Evolutionary conservation across 2,329 filamentous ascomycete species (phyloP).

Genomic region (Aureobasidium melanogenum): DNA sequence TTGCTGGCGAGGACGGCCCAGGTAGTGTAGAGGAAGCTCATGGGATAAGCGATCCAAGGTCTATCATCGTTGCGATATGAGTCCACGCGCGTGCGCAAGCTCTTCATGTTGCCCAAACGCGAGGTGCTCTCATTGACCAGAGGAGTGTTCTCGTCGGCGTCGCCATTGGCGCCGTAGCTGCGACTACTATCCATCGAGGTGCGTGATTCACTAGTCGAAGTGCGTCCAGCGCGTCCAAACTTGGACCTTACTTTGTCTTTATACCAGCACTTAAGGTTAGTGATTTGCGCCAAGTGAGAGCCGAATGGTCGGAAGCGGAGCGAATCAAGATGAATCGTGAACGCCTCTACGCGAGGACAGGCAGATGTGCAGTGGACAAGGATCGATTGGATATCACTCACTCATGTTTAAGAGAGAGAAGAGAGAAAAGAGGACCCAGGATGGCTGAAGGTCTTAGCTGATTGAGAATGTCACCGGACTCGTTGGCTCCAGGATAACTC

Average conservation of each 20-base stretch:
- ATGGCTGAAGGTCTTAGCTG: neutral
- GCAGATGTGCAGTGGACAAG: neutral
- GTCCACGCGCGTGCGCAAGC: constrained; percentile 3
- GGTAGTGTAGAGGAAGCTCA: constrained; percentile 26
- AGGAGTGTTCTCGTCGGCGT: constrained; percentile 21
- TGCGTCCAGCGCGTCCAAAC: constrained; percentile 12
- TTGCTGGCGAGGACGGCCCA: constrained; percentile 40
- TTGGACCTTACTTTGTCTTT: constrained; percentile 13
- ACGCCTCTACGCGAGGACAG: neutral
- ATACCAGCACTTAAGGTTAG: neutral
- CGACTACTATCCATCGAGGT: constrained; percentile 49
- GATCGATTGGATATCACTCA: neutral
- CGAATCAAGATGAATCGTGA: neutral
- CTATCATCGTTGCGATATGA: constrained; percentile 21
- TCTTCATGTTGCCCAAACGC: constrained; percentile 16
- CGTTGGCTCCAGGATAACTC: neutral
- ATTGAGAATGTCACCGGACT: neutral
- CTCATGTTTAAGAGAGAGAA: neutral
- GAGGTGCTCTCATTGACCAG: constrained; percentile 18
- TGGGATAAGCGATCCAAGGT: constrained; percentile 25
- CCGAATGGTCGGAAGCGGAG: neutral
- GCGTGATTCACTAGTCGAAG: neutral
- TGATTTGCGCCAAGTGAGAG: neutral
- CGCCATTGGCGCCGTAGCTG: constrained; percentile 48
- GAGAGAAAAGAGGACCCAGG: neutral